These are phyloP conservation scores for Cinnamomum chago DNA, from an alignment of 164 flowering plant genomes.

Conservation along the genomic window DNA sequence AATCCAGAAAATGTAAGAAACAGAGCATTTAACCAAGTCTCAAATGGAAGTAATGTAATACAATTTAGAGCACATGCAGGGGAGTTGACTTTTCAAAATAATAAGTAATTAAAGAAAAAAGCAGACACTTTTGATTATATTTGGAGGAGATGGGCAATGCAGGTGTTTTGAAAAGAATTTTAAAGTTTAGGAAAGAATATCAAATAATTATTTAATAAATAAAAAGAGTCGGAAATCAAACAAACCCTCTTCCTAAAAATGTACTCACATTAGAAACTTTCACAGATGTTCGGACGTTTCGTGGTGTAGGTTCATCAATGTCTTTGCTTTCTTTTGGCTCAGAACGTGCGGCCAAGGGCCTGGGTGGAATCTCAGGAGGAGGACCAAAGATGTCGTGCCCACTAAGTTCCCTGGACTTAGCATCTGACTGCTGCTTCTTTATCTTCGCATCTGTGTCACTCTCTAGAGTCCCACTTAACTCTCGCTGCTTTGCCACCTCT, in stretches of 20 bases:
- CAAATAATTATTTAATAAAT: too few species aligned
- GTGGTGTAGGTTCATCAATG: conserved; percentile 56
- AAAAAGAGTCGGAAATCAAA: neutral
- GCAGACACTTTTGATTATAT: too few species aligned
- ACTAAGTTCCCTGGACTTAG: conserved; percentile 85
- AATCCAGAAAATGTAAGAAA: too few species aligned
- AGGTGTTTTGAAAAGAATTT: neutral
- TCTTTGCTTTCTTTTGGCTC: conserved; percentile 54
- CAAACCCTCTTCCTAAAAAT: neutral
- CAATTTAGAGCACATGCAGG: too few species aligned
- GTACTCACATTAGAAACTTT: conserved; percentile 58
- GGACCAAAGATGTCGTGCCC: conserved; percentile 92
- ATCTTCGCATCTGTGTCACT: conserved; percentile 55
- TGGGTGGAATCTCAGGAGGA: conserved; percentile 73
- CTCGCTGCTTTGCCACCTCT: conserved; percentile 96
- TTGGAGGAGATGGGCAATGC: neutral
- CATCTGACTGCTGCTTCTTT: conserved; percentile 77
- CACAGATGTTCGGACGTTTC: conserved; percentile 49
- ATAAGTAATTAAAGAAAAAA: too few species aligned
- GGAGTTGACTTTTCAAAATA: too few species aligned
- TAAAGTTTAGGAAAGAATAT: neutral
- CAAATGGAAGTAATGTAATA: too few species aligned
- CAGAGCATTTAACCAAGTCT: too few species aligned
- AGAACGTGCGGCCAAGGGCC: conserved; percentile 49
- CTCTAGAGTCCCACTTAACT: conserved; percentile 79